phyloP scores from a whole-genome alignment of 2,329 filamentous ascomycete genomes.

The Cercospora sp. region DNA sequence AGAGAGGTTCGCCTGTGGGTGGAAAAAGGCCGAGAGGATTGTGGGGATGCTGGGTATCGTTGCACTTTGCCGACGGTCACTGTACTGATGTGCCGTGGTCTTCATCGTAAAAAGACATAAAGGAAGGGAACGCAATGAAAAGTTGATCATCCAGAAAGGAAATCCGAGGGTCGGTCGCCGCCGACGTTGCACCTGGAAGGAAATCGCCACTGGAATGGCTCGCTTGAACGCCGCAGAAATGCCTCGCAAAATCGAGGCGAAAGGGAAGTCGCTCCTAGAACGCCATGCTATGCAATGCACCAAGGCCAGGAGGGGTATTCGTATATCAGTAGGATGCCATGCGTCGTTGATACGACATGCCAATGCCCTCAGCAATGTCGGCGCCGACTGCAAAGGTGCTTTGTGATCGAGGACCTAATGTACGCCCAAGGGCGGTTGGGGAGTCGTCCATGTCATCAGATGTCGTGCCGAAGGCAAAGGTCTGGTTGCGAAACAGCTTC shows the following conservation, averaged over 20 bases:
- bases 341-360: slow-evolving; percentile 36
- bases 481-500: slow-evolving; percentile 83
- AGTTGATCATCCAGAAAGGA: slow-evolving; percentile 13
- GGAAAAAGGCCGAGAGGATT: slow-evolving; percentile 13
- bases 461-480: slow-evolving; percentile 88
- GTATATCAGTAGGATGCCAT: slow-evolving; percentile 40
- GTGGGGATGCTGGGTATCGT: slow-evolving; percentile 27
- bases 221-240: slow-evolving; percentile 33
- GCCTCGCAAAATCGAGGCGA: slow-evolving; percentile 14
- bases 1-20: slow-evolving; percentile 15
- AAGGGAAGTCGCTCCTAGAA: slow-evolving; percentile 16
- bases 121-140: slow-evolving; percentile 23
- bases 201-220: slow-evolving; percentile 19
- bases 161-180: slow-evolving; percentile 22
- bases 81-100: slow-evolving; percentile 17
- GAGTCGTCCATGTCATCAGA: slow-evolving; percentile 61
- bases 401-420: slow-evolving; percentile 33
- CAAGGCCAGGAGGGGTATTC: slow-evolving; percentile 16
- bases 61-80: slow-evolving; percentile 20
- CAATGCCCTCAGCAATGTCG: slow-evolving; percentile 36
- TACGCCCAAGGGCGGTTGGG: slow-evolving; percentile 52
- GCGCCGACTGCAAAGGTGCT: slow-evolving; percentile 36
- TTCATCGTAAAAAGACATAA: slow-evolving; percentile 28
- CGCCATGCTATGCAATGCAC: slow-evolving; percentile 25
- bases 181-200: slow-evolving; percentile 27